Evolutionary conservation across 2,329 filamentous ascomycete species (phyloP).

Genomic region (Alternaria tenuissima): DNA sequence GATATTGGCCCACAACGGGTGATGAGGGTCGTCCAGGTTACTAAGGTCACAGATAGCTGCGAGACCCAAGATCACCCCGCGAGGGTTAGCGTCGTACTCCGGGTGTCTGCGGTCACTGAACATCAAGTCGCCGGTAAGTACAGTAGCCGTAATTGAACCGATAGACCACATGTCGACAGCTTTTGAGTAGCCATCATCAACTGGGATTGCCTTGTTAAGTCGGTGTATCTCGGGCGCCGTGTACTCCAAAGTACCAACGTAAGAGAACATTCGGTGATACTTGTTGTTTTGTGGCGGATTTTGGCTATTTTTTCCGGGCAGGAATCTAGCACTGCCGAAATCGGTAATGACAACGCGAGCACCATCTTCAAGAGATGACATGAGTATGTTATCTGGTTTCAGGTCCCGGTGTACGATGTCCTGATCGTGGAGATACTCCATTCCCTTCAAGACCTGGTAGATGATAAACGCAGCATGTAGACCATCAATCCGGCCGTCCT

Average conservation of each 20-base stretch:
- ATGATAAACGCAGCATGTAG: slow-evolving; percentile 63
- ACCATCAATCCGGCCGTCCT: slow-evolving; percentile 57
- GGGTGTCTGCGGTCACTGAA: slow-evolving; percentile 53
- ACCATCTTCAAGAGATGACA: slow-evolving; percentile 61
- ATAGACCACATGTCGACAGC: slow-evolving; percentile 70
- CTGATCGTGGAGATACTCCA: slow-evolving; percentile 65
- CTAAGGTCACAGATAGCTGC: slow-evolving; percentile 54
- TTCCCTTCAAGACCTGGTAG: slow-evolving; percentile 63
- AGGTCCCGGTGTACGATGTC: slow-evolving; percentile 68
- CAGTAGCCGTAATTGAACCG: slow-evolving; percentile 62
- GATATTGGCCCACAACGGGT: slow-evolving; percentile 54
- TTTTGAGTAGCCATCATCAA: slow-evolving; percentile 61
- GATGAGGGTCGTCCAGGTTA: slow-evolving; percentile 51
- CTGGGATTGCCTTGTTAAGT: slow-evolving; percentile 36
- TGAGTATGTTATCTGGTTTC: slow-evolving; percentile 70
- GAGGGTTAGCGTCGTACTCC: slow-evolving; percentile 33
- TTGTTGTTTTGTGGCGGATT: slow-evolving; percentile 4
- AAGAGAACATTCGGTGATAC: slow-evolving; percentile 59
- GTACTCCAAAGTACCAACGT: slow-evolving; percentile 65
- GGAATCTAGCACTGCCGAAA: slow-evolving; percentile 64
- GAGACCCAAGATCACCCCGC: slow-evolving; percentile 42
- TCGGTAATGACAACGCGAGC: slow-evolving; percentile 67
- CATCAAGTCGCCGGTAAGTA: slow-evolving; percentile 61
- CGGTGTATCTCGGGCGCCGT: slow-evolving; percentile 61
- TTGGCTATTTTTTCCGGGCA: slow-evolving; percentile 31